Base-by-base conservation (phyloP, 108 stramenopile species). In the Fistulifera solaris region DNA sequence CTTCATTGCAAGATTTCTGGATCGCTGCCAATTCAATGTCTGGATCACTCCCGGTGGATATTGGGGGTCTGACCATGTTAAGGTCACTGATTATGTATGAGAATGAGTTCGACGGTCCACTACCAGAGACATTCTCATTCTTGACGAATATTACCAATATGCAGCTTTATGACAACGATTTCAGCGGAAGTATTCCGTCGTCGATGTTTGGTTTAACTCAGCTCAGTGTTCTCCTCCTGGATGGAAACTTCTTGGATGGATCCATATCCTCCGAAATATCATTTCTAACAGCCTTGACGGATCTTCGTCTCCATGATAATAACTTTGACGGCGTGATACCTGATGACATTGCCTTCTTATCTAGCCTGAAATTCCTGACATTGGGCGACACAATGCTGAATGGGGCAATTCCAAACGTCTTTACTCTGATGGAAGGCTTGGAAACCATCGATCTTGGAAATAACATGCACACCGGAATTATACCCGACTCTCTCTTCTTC, bases 261-360 rank as follows among this genome's bases (percentile, higher is more conserved):
- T 23, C 62, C 1, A 66, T 71, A 14, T 61, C 75, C 19, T 63
- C 62, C 48, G 68, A 70, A 52, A 60, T 89, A 47, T 60, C 67
- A 12, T 57, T 64, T 24, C 45, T 78, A 6, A 59, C 63, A 3
- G 57, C 56, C 18, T 23, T 81, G 48, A 66, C 59, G 5, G 53
- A 58, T 27, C 41, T 87, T 19, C 68, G 80, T 49, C 52, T 88
- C 62, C 66, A 85, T 14, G 62, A 75, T 16, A 94, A 94, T 55
- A 68, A 73, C 41, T 71, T 94, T 14, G 24, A 24, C 10, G 87
- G 85, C 11, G 62, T 70, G 1, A 67, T 94, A 16, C 93, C 93
- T 1, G 65, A 67, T 10, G 72, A 52, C 12, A 4, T 39, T 13
- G 26, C 26, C 14, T 23, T 2, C 14, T 46, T 57, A 25, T 17